Percentiles rank a stretch among this genome's conserved stretches.
These are phyloP conservation scores for Ogataea pilisensis DNA, from an alignment of 805 yeast species.

Conservation along the genomic window DNA sequence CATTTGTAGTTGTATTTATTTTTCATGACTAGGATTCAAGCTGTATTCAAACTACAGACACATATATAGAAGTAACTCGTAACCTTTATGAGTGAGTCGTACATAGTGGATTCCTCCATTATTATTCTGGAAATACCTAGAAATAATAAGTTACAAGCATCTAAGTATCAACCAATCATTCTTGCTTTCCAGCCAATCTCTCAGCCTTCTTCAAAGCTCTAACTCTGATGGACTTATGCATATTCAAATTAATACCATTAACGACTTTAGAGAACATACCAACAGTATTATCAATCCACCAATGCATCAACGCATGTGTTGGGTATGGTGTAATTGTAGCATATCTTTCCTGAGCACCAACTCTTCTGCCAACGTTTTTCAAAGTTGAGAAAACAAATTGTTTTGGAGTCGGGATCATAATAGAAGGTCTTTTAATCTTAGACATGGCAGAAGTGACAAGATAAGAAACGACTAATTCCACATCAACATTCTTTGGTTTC, in stretches of 20 bases:
- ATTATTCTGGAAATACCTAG: not conserved
- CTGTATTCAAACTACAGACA: too few species aligned
- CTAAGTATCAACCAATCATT: not conserved
- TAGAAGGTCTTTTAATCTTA: slow-evolving; percentile 74
- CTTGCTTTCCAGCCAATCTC: slow-evolving; percentile 27
- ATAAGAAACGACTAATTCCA: slow-evolving; percentile 79
- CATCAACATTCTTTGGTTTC: slow-evolving; percentile 66
- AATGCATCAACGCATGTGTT: slow-evolving; percentile 91
- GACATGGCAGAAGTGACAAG: slow-evolving; percentile 95
- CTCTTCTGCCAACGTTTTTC: slow-evolving; percentile 69
- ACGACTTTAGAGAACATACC: slow-evolving; percentile 78
- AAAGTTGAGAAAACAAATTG: slow-evolving; percentile 73
- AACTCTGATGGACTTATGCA: slow-evolving; percentile 76
- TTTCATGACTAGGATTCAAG: too few species aligned
- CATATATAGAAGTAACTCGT: too few species aligned
- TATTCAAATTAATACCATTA: slow-evolving; percentile 59
- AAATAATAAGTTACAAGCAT: not conserved
- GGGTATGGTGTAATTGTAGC: slow-evolving; percentile 90
- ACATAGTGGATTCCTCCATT: too few species aligned
- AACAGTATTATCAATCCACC: slow-evolving; percentile 67
- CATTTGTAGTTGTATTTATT: too few species aligned
- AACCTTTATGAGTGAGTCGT: too few species aligned
- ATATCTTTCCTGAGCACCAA: slow-evolving; percentile 89
- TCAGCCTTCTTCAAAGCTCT: slow-evolving; percentile 81
- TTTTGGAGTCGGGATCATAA: slow-evolving; percentile 76